Evolutionary conservation across 2,329 filamentous ascomycete genomes (phyloP), one percentile per base, ranked within the genome.

Genomic region (Beauveria scarabaeidicola): DNA sequence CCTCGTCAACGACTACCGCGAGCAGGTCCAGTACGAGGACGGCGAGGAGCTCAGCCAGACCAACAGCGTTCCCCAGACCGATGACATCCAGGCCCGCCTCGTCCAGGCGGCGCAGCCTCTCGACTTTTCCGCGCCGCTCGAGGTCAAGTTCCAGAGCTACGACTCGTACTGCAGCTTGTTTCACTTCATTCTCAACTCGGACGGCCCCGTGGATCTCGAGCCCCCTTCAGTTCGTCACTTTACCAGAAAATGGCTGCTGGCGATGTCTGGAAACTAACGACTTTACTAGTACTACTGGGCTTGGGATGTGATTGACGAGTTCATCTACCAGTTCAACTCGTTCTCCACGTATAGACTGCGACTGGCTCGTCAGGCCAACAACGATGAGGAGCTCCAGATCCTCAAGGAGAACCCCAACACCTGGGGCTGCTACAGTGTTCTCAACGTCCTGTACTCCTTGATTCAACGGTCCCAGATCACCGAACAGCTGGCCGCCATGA

Each of bases 291-390:
- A 96, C 79, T 97, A 93, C 81, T 99, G 94, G 94, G 94, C 94
- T 46, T 99, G 94, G 94, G 94, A 99, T 75, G 93, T 97, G 67
- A 97, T 99, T 77, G 94, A 99, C 76, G 94, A 99, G 77, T 99
- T 99, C 81, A 97, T 99, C 78, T 99, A 99, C 81, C 94, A 99
- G 76, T 99, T 99, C 83, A 97, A 99, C 82, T 95, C 92, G 61
- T 99, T 99, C 82, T 97, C 91, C 74, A 91, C 91, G 64, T 97
- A 97, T 83, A 87, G 94, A 71, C 91, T 95, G 75, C 88, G 91
- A 66, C 86, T 96, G 67, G 94, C 94, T 64, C 85, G 91, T 61
- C 81, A 87, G 81, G 80, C 85, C 75, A 79, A 89, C 74, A 96
- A 93, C 75, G 90, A 91, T 73, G 94, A 97, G 77, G 94, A 99